These are phyloP conservation scores for Alternaria solani DNA, from an alignment of 2,329 filamentous ascomycete genomes.

Conservation along the genomic window DNA sequence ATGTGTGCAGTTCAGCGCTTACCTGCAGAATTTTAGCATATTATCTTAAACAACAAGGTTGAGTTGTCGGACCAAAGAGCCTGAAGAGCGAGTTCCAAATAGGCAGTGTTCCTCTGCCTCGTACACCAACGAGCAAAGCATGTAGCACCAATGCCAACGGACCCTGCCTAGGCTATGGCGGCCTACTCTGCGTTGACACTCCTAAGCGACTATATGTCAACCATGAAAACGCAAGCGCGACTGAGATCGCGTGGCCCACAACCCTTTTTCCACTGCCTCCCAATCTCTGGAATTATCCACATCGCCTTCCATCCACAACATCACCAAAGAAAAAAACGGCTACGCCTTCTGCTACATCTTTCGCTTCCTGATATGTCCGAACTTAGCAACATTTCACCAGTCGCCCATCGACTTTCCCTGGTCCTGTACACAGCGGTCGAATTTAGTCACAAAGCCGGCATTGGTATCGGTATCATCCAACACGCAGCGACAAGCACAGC, in stretches of 20 bases:
- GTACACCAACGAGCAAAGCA: no score
- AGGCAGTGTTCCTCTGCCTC: no score
- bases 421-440: neutral
- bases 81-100: no score
- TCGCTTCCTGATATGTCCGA: neutral
- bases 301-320: neutral
- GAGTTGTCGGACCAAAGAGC: no score
- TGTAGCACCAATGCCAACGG: no score
- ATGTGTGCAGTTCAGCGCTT: no score
- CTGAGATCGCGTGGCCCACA: neutral
- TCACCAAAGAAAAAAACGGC: neutral
- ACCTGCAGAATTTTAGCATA: no score
- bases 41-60: no score
- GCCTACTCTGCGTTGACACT: no score
- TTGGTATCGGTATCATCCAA: slow-evolving; percentile 23
- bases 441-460: slow-evolving; percentile 10
- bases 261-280: neutral
- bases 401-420: neutral
- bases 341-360: neutral
- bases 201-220: neutral
- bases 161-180: no score
- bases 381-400: neutral
- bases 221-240: neutral
- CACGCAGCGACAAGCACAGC: slow-evolving; percentile 14
- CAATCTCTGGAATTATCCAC: neutral